Base-by-base conservation (phyloP, 768 basidiomycete genomes). In the Gymnopilus dilepis region DNA sequence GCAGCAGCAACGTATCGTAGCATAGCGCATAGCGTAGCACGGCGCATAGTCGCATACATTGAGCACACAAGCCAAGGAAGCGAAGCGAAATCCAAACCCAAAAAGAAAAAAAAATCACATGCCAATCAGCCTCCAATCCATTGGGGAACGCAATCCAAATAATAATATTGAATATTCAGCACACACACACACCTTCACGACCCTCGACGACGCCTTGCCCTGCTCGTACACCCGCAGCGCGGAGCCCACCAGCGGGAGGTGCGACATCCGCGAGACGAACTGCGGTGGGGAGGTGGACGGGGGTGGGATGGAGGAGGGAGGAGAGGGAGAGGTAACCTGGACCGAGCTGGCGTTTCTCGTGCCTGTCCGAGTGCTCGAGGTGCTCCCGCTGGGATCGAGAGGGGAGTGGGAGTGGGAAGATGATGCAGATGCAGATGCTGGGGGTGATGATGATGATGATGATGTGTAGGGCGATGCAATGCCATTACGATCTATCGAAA, bases 211-310 rank as follows among this genome's bases (percentile, higher is more conserved):
- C 6, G 90, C 91, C 74, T 95, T 95, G 43, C 89, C 88, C 19
- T 92, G 86, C 70, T 94, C 92, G 65, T 94, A 94, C 0, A 84
- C 88, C 11, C 87, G 76, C 17, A 94, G 68, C 1, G 91, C 93
- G 21, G 85, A 83, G 65, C 86, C 86, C 8, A 95, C 86, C 52
- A 93, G 78, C 0, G 93, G 93, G 8, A 94, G 61, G 60, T 80
- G 84, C 1, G 90, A 84, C 66, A 94, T 84, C 42, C 92, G 74
- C 33, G 76, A 74, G 51, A 82, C 76, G 34, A 80, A 79, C 17
- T 68, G 70, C 3, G 76, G 69, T 37, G 76, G 73, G 37, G 52
- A 37, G 8, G 21, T 12, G 8, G 51, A 13, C 13, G 2, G 51
- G 15, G 34, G 34, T 13, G 19, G 38, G 6, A 15, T 9, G 8